Evolutionary conservation across 2,329 filamentous ascomycete species (phyloP).

Genomic region (Botryotinia calthae): DNA sequence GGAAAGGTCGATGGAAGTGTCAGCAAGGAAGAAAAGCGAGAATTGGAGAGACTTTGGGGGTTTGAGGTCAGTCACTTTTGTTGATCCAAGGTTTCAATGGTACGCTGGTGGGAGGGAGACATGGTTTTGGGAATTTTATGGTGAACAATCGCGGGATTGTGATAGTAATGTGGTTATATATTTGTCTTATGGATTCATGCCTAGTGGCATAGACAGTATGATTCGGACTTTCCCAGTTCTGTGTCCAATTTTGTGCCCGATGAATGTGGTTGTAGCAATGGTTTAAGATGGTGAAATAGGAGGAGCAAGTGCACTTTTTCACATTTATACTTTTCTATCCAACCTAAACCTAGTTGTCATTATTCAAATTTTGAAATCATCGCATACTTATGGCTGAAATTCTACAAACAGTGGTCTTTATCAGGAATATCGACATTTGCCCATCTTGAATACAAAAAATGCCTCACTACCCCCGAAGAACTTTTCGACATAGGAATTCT

Average conservation of each 20-base stretch:
- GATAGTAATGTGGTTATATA: background rate
- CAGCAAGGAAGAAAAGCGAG: slow-evolving; percentile 49
- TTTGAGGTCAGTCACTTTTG: slow-evolving; percentile 45
- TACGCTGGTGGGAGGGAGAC: background rate
- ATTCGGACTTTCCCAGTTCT: background rate
- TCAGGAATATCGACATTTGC: slow-evolving; percentile 74
- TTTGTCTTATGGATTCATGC: background rate
- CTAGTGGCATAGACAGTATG: background rate
- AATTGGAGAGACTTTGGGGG: slow-evolving; percentile 57
- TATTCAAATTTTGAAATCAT: background rate
- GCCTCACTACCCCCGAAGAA: slow-evolving; percentile 58
- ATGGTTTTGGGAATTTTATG: background rate
- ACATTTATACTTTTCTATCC: background rate
- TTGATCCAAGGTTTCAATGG: background rate
- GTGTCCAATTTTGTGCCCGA: background rate
- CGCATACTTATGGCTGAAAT: background rate
- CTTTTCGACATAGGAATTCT: slow-evolving; percentile 70
- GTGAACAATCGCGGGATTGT: background rate
- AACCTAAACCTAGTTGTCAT: background rate
- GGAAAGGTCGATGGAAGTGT: slow-evolving; percentile 11
- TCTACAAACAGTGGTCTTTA: slow-evolving; percentile 56
- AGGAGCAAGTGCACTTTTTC: background rate
- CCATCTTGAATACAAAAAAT: slow-evolving; percentile 66
- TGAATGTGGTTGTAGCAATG: background rate
- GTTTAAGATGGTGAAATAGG: background rate